phyloP scores from a whole-genome alignment of 148 eudicot species.

The Rhododendron molle region DNA sequence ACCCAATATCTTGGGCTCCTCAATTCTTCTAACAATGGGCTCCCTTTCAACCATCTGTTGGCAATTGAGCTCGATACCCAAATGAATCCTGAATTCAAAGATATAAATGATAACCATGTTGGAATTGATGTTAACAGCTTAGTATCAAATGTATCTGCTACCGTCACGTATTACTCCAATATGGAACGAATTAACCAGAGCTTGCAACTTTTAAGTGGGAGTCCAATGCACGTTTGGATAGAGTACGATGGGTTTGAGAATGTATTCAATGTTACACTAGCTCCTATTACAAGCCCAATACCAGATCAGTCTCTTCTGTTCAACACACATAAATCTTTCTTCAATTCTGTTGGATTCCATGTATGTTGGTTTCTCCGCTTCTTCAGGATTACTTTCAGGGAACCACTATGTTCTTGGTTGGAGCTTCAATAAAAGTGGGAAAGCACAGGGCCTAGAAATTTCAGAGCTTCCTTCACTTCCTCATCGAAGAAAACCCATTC shows the following conservation, averaged over 20 bases:
- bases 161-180: slow-evolving; percentile 30
- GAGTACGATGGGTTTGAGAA: slow-evolving; percentile 27
- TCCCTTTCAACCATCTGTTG: slow-evolving; percentile 17
- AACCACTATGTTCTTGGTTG: no score
- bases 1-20: slow-evolving; percentile 21
- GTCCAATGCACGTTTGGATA: slow-evolving; percentile 39
- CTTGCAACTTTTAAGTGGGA: slow-evolving; percentile 27
- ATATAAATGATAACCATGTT: slow-evolving; percentile 33
- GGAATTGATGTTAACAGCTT: slow-evolving; percentile 37
- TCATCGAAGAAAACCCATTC: no score
- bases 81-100: slow-evolving; percentile 19
- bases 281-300: slow-evolving; percentile 24
- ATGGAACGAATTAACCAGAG: slow-evolving; percentile 10
- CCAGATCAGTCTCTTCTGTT: slow-evolving; percentile 18
- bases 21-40: slow-evolving; percentile 9
- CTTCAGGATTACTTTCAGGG: no score
- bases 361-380: no score
- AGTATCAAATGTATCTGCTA: slow-evolving; percentile 22
- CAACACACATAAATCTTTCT: not conserved
- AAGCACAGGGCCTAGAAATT: no score
- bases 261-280: slow-evolving; percentile 29
- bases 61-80: slow-evolving; percentile 31
- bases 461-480: no score
- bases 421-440: no score
- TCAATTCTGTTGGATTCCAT: no score